Evolutionary conservation across 2,329 filamentous ascomycete genomes (phyloP).

Genomic region (Phaeosphaeria sp.): DNA sequence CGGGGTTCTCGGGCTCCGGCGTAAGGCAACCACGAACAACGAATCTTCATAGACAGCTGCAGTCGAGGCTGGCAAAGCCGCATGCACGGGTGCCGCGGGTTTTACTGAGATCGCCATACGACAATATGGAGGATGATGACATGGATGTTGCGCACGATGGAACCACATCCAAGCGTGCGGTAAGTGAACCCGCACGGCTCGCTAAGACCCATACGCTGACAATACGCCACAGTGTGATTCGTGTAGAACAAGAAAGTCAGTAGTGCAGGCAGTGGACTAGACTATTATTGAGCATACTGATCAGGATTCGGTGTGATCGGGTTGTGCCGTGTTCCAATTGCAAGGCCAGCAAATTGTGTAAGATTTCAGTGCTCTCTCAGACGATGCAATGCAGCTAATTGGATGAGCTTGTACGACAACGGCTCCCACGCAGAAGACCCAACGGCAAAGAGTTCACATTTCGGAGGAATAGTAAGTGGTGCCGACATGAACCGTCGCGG

Average conservation of each 20-base stretch:
- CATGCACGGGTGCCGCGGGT: conserved; percentile 13
- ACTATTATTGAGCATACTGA: background rate
- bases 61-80: background rate
- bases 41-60: background rate
- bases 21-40: background rate
- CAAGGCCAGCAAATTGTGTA: conserved; percentile 45
- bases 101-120: conserved; percentile 10
- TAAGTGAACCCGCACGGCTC: conserved; percentile 11
- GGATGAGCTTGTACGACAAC: conserved; percentile 41
- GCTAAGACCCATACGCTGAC: background rate
- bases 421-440: conserved; percentile 39
- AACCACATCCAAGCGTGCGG: conserved; percentile 38
- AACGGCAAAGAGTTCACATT: conserved; percentile 44
- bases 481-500: background rate
- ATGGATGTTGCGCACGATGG: conserved; percentile 39
- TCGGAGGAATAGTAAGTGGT: conserved; percentile 46
- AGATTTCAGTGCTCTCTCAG: background rate
- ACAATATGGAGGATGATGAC: conserved; percentile 40
- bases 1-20: background rate
- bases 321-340: conserved; percentile 46
- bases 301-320: conserved; percentile 41
- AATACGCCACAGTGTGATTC: conserved; percentile 37
- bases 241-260: conserved; percentile 39
- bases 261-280: background rate
- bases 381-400: conserved; percentile 10